Percentiles rank a stretch among this genome's conserved stretches.
Evolutionary conservation across 108 stramenopile species (phyloP).

Genomic region (Cylindrotheca fusiformis): DNA sequence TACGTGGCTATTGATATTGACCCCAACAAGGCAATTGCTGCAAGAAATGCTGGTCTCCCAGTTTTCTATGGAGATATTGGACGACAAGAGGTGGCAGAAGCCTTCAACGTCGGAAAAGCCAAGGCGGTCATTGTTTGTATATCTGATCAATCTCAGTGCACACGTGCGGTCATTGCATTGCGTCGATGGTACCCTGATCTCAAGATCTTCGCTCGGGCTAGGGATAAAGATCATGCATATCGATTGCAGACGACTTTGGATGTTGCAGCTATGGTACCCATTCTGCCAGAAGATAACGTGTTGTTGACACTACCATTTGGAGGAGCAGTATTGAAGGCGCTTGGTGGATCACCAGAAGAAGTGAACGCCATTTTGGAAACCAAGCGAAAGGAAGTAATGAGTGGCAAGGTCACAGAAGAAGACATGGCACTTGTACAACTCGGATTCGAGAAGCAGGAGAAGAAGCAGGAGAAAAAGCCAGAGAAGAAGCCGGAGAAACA

Average conservation of each 20-base stretch:
- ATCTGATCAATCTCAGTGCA: slow-evolving; percentile 80
- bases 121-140: slow-evolving; percentile 92
- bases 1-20: slow-evolving; percentile 94
- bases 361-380: slow-evolving; percentile 81
- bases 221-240: slow-evolving; percentile 88
- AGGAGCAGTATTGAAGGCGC: slow-evolving; percentile 84
- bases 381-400: slow-evolving; percentile 76
- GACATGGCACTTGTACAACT: slow-evolving; percentile 62
- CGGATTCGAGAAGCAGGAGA: slow-evolving; percentile 44
- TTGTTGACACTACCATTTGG: slow-evolving; percentile 94
- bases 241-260: slow-evolving; percentile 83
- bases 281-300: slow-evolving; percentile 91
- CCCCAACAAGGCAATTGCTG: slow-evolving; percentile 91
- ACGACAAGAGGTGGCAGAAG: slow-evolving; percentile 88
- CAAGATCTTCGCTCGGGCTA: slow-evolving; percentile 90
- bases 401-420: slow-evolving; percentile 53
- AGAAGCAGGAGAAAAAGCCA: slow-evolving; percentile 9
- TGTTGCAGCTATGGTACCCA: slow-evolving; percentile 94
- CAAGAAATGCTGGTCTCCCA: slow-evolving; percentile 90
- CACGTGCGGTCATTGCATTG: slow-evolving; percentile 88
- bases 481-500: slow-evolving; percentile 1
- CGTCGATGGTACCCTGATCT: slow-evolving; percentile 87
- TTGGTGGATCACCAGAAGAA: slow-evolving; percentile 78
- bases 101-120: slow-evolving; percentile 94
- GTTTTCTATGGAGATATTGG: slow-evolving; percentile 96